Evolutionary conservation across 2,329 filamentous ascomycete genomes (phyloP), one percentile per base, ranked within the genome.

Genomic region (Ampelomyces quisqualis): DNA sequence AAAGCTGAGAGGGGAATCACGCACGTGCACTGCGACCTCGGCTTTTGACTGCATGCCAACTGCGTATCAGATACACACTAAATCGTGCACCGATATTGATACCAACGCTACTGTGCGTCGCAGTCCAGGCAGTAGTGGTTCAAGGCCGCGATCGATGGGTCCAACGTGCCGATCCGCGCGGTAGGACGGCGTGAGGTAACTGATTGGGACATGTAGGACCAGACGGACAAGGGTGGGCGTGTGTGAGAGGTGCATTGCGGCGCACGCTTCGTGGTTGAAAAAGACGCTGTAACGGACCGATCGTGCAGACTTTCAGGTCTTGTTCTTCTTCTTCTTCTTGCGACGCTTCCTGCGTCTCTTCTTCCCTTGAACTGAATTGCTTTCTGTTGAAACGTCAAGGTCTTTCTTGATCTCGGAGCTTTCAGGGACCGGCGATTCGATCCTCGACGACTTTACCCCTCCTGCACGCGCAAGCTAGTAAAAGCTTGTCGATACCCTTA

Each of bases 401-500:
- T 17, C 17, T 17, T 14, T 21, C 17, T n/a, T n/a, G 19, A 10
- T 3, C n/a, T n/a, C 21, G 8, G n/a, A n/a, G n/a, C n/a, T n/a
- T n/a, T n/a, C n/a, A n/a, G n/a, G n/a, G n/a, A n/a, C n/a, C n/a
- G n/a, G n/a, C n/a, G n/a, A n/a, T n/a, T n/a, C n/a, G n/a, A n/a
- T 34, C 29, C 30, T 22, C 18, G 10, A 21, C 17, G 18, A 37
- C 18, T 32, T 36, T 38, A 38, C 39, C 38, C 33, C 40, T 33
- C 38, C 22, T 27, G 21, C 11, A 27, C 29, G 13, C 11, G 6
- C 15, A 34, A 31, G 27, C 49, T 53, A 45, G 42, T 30, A 38
- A 45, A 51, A 47, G 45, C 43, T 46, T 51, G 45, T 38, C 32
- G 29, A 15, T 28, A n/a, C 15, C 30, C 20, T 23, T 36, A 20